phyloP scores from a whole-genome alignment of 2,329 filamentous ascomycete genomes.

The Ceratocystis eucalypticola region DNA sequence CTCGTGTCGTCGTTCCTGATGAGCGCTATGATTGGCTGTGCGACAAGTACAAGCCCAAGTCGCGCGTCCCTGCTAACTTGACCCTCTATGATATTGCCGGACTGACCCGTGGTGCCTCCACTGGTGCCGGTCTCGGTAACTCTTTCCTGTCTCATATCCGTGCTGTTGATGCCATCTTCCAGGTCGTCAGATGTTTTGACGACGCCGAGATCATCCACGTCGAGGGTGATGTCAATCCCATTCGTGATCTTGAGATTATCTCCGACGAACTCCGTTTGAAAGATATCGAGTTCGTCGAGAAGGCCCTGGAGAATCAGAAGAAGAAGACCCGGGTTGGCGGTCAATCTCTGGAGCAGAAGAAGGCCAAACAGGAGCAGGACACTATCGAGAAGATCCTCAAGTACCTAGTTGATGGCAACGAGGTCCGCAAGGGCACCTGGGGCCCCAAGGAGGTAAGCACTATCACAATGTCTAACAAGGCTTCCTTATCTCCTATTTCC shows the following conservation, averaged over 20 bases:
- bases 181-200: slow-evolving; percentile 93
- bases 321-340: slow-evolving; percentile 94
- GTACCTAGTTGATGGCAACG: slow-evolving; percentile 75
- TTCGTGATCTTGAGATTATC: slow-evolving; percentile 90
- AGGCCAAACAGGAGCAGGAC: slow-evolving; percentile 84
- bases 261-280: slow-evolving; percentile 92
- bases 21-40: slow-evolving; percentile 91
- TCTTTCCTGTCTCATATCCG: slow-evolving; percentile 97
- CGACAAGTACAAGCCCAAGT: slow-evolving; percentile 96
- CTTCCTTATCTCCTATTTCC: neutral
- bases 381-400: slow-evolving; percentile 81
- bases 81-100: slow-evolving; percentile 98
- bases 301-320: slow-evolving; percentile 77
- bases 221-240: slow-evolving; percentile 93
- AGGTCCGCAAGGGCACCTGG: slow-evolving; percentile 87
- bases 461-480: slow-evolving; percentile 2
- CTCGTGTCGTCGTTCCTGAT: slow-evolving; percentile 92
- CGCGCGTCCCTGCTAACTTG: slow-evolving; percentile 87
- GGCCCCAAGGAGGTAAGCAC: slow-evolving; percentile 78
- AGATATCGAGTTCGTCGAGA: slow-evolving; percentile 97
- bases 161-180: slow-evolving; percentile 94
- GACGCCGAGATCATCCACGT: slow-evolving; percentile 99
- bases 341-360: slow-evolving; percentile 95
- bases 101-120: slow-evolving; percentile 88
- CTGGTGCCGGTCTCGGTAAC: slow-evolving; percentile 93